Percentiles rank a stretch among this genome's conserved stretches.
phyloP scores from a whole-genome alignment of 176 grass and related monocot genomes.

The Avena eriantha region DNA sequence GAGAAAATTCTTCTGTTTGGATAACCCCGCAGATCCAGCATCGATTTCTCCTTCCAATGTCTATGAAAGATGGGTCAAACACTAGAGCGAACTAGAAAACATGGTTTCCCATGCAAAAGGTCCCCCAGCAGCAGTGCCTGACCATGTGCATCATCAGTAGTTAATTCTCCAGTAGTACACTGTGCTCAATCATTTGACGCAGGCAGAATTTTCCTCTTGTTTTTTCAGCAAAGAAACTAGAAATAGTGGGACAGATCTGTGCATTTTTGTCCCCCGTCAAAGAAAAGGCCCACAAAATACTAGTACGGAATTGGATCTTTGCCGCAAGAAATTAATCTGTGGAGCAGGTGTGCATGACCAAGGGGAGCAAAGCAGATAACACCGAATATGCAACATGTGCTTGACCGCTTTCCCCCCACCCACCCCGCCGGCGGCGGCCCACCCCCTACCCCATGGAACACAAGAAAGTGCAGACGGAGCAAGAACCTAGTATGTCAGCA shows the following conservation, averaged over 20 bases:
- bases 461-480: background rate
- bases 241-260: conserved; percentile 30
- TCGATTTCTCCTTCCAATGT: background rate
- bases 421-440: background rate
- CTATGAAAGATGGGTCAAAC: background rate
- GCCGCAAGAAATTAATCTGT: background rate
- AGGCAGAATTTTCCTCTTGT: conserved; percentile 29
- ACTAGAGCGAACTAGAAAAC: conserved; percentile 16
- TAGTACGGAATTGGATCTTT: conserved; percentile 36
- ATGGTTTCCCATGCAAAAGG: conserved; percentile 34
- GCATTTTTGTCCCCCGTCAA: conserved; percentile 8
- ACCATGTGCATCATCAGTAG: conserved; percentile 6
- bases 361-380: background rate
- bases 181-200: conserved; percentile 54
- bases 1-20: background rate
- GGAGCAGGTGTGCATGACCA: conserved; percentile 26
- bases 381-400: conserved; percentile 37
- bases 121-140: conserved; percentile 2
- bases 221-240: conserved; percentile 19
- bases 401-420: background rate
- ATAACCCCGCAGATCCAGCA: conserved; percentile 20
- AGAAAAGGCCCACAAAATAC: conserved; percentile 43
- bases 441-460: background rate
- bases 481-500: conserved; percentile 1
- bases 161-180: conserved; percentile 49